These are phyloP conservation scores for Sclerotinia nivalis DNA, from an alignment of 2,329 filamentous ascomycete species.

Conservation along the genomic window DNA sequence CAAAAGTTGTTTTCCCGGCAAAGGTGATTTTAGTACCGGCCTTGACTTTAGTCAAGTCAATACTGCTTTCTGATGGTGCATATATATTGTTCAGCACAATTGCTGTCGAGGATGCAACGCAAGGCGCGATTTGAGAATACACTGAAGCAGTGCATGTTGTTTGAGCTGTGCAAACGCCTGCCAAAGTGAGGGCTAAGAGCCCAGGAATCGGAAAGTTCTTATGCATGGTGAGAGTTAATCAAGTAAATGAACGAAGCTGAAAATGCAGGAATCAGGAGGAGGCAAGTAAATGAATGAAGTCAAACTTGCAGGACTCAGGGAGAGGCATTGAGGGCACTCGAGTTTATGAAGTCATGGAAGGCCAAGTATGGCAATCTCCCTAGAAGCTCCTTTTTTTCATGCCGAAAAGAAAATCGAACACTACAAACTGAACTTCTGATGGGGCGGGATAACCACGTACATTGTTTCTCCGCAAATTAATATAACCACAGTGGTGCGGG, in stretches of 20 bases:
- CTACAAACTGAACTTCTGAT: not conserved
- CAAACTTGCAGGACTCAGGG: not conserved
- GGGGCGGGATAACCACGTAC: not conserved
- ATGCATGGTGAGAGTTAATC: constrained; percentile 9
- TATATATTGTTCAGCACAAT: constrained; percentile 56
- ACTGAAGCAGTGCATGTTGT: constrained; percentile 36
- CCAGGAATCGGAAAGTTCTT: not conserved
- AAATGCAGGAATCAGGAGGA: not conserved
- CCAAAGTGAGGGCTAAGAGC: constrained; percentile 10
- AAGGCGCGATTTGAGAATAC: constrained; percentile 49
- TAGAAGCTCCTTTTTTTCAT: not conserved
- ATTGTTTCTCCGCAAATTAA: not conserved
- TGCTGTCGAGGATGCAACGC: constrained; percentile 53
- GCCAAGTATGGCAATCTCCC: not conserved
- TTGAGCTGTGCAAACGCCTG: constrained; percentile 4
- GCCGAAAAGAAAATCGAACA: not conserved
- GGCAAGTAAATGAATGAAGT: not conserved
- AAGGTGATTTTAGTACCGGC: constrained; percentile 59
- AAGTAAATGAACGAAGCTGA: not conserved
- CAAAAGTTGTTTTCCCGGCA: constrained; percentile 55
- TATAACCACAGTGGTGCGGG: not conserved
- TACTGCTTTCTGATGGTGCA: constrained; percentile 58
- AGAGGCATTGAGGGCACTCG: not conserved
- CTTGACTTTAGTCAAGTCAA: constrained; percentile 56
- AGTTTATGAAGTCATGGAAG: constrained; percentile 10